Evolutionary conservation across 495 filamentous ascomycete genomes (phyloP), one percentile per base, ranked within the genome.

Genomic region (Pseudoneurospora amorphoporcata): DNA sequence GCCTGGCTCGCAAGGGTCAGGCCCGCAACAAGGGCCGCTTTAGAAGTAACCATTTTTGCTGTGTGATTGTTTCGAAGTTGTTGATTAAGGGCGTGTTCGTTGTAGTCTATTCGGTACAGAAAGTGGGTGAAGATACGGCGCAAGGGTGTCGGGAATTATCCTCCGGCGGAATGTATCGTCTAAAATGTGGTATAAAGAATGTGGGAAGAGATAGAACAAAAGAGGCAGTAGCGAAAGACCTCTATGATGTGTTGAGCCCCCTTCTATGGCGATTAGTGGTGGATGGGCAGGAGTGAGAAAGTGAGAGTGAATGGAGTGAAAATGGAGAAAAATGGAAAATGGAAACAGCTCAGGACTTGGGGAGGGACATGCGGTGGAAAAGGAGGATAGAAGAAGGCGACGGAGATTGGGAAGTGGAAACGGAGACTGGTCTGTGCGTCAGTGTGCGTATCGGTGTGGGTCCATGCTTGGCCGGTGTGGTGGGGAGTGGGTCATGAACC

Each of bases 1-100:
- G 82, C 81, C 74, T 83, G 79, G 40, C 86, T 82, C 73, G 87
- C 76, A n/a, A 88, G 76, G 72, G 89, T 75, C 71, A 81, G 73
- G 75, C 82, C 77, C 38, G 81, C 77, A 39, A 82, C 74, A 58
- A 86, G 75, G 75, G 84, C 81, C 47, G 85, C 82, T 73, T 83
- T 73, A 39, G 86, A 68, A 76, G 79, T 78, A 72, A 77, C 82
- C 83, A 84, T 85, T 43, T 78, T 82, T 74, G 68, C 68, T 75
- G 73, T 61, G 65, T 47, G n/a, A n/a, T 17, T 47, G 23, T 61
- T 10, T 58, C 29, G 29, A 35, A 61, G 2, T 23, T 65, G 29
- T 35, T 65, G 53, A 65, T 65, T 65, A 65, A 61, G 29, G 23
- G 12, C 12, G 29, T 61, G 45, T 19, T 53, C 3, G 45, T 53